Percentiles rank a stretch among this genome's conserved stretches.
These are phyloP conservation scores for Pulveroboletus sp. DNA, from an alignment of 768 basidiomycete genomes.

Conservation along the genomic window DNA sequence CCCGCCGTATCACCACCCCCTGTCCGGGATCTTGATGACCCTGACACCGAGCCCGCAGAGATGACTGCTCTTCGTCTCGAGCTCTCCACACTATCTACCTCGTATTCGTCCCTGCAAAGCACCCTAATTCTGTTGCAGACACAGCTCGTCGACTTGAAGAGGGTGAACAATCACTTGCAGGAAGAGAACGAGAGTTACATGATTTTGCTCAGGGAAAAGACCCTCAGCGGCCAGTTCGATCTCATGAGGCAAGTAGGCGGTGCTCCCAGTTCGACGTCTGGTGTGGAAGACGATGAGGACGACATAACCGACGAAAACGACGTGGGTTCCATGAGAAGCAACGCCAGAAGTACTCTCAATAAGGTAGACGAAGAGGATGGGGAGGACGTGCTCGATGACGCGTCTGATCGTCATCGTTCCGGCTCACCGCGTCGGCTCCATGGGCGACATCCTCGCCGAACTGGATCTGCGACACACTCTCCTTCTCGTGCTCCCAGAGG, in stretches of 20 bases:
- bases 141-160: constrained; percentile 82
- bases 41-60: constrained; percentile 76
- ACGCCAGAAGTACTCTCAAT: constrained; percentile 55
- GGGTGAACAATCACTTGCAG: constrained; percentile 82
- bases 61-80: constrained; percentile 82
- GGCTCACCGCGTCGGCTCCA: constrained; percentile 39
- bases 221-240: constrained; percentile 84
- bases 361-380: constrained; percentile 52
- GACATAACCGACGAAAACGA: constrained; percentile 40
- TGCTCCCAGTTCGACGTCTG: constrained; percentile 37
- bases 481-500: constrained; percentile 47
- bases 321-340: constrained; percentile 53
- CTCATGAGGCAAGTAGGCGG: constrained; percentile 64
- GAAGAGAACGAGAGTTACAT: constrained; percentile 98
- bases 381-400: constrained; percentile 40
- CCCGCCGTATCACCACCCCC: constrained; percentile 21
- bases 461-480: constrained; percentile 50
- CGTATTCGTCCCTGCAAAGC: constrained; percentile 77
- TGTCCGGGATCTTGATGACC: constrained; percentile 54
- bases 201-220: constrained; percentile 87
- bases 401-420: constrained; percentile 36
- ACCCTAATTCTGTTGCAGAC: constrained; percentile 81
- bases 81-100: constrained; percentile 81
- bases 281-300: constrained; percentile 35
- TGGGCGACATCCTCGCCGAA: constrained; percentile 48